Evolutionary conservation across 169 alveolate species (phyloP).

Genomic region (Blepharisma undulans): DNA sequence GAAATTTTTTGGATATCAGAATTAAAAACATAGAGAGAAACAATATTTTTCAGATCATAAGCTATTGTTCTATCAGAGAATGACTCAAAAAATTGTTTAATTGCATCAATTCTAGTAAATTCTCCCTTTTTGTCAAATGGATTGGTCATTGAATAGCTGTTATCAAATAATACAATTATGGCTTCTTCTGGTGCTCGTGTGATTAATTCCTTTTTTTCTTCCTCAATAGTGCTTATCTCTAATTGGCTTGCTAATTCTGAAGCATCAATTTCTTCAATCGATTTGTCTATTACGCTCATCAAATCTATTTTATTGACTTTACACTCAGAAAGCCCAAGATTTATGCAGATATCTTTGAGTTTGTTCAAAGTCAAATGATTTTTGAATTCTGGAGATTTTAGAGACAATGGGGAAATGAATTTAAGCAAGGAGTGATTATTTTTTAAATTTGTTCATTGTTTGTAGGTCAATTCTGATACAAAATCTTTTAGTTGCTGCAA

Average conservation of each 20-base stretch:
- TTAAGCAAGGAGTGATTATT: background rate
- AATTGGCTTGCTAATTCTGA: background rate
- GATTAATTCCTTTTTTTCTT: background rate
- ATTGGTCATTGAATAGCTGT: slow-evolving; percentile 10
- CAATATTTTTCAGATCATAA: background rate
- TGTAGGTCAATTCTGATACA: background rate
- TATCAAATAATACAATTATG: slow-evolving; percentile 26
- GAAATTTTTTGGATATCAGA: background rate
- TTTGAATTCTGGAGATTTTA: background rate
- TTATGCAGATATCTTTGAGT: background rate
- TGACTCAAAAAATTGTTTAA: slow-evolving; percentile 22
- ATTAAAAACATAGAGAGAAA: background rate
- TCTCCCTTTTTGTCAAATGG: background rate
- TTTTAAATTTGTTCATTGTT: background rate
- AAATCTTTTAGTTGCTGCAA: background rate
- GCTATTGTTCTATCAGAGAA: slow-evolving; percentile 26
- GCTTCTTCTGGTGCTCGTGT: slow-evolving; percentile 28
- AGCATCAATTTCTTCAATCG: background rate
- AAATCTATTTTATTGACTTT: slow-evolving; percentile 4
- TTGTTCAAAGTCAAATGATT: background rate
- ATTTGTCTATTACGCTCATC: background rate
- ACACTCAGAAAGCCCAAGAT: background rate
- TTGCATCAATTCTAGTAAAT: slow-evolving; percentile 16
- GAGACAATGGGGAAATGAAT: slow-evolving; percentile 10
- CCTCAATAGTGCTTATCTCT: background rate